Percentiles rank a stretch among this genome's conserved stretches.
phyloP scores from a whole-genome alignment of 495 filamentous ascomycete species.

The Xylaria curta region DNA sequence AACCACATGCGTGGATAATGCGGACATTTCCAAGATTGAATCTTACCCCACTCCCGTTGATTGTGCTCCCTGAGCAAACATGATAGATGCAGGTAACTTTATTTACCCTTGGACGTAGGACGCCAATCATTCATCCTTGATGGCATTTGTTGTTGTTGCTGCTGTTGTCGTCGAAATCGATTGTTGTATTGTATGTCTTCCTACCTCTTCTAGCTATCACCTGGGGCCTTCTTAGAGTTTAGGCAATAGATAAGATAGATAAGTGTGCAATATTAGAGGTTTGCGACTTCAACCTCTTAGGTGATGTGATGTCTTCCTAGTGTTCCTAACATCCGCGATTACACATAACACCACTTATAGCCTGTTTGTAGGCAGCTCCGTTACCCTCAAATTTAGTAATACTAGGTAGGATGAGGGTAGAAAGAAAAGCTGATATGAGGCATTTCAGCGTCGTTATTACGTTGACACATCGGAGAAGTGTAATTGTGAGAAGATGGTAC shows the following conservation, averaged over 20 bases:
- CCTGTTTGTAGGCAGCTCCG: background rate
- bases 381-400: background rate
- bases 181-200: background rate
- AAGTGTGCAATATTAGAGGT: background rate
- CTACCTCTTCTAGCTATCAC: background rate
- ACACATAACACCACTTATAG: conserved; percentile 6
- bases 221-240: background rate
- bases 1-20: background rate
- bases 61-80: conserved; percentile 11
- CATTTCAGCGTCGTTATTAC: background rate
- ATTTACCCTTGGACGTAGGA: background rate
- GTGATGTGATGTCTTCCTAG: background rate
- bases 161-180: background rate
- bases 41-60: conserved; percentile 3
- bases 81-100: background rate
- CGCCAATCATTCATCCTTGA: background rate
- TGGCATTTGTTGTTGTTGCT: background rate
- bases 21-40: conserved; percentile 3
- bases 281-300: background rate
- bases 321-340: conserved; percentile 1
- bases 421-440: background rate
- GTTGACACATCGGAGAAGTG: background rate
- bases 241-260: too few relatives aligned
- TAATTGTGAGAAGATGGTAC: too few relatives aligned
- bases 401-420: background rate